A percentile compares a stretch with the other conserved stretches of the same genome.
These are phyloP conservation scores for Achaetomium macrosporum DNA, from an alignment of 2,329 filamentous ascomycete genomes.

Conservation along the genomic window DNA sequence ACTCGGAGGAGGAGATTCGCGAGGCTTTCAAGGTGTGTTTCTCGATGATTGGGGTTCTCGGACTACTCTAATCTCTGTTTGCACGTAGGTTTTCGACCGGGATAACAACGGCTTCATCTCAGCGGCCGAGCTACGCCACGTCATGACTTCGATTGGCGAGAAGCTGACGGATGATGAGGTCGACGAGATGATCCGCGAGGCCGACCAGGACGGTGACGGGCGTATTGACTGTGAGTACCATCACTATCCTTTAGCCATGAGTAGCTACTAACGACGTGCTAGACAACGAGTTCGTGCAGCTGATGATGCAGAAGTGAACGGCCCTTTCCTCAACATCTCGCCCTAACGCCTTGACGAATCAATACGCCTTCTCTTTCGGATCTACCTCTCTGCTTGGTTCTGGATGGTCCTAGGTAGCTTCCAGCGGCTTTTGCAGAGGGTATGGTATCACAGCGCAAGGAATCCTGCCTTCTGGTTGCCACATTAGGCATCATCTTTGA, in stretches of 20 bases:
- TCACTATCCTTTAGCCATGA: background rate
- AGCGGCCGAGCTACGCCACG: conserved; percentile 78
- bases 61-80: conserved; percentile 15
- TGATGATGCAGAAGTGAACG: conserved; percentile 89
- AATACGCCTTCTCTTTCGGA: conserved; percentile 17
- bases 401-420: conserved; percentile 21
- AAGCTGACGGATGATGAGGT: conserved; percentile 88
- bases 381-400: conserved; percentile 20
- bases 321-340: conserved; percentile 11
- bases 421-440: conserved; percentile 10
- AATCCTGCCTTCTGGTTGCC: conserved; percentile 5
- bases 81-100: conserved; percentile 68
- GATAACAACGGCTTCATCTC: conserved; percentile 93
- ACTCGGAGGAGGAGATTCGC: conserved; percentile 85
- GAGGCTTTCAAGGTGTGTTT: conserved; percentile 73
- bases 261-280: conserved; percentile 24
- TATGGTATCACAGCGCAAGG: conserved; percentile 19
- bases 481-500: background rate
- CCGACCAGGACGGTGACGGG: conserved; percentile 83
- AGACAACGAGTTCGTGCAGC: conserved; percentile 92
- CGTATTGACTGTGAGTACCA: conserved; percentile 71
- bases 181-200: conserved; percentile 89
- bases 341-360: conserved; percentile 13
- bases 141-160: conserved; percentile 89
- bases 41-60: too few species aligned